These are phyloP conservation scores for Fusarium oligoseptatum DNA, from an alignment of 2,329 filamentous ascomycete genomes.

Conservation along the genomic window DNA sequence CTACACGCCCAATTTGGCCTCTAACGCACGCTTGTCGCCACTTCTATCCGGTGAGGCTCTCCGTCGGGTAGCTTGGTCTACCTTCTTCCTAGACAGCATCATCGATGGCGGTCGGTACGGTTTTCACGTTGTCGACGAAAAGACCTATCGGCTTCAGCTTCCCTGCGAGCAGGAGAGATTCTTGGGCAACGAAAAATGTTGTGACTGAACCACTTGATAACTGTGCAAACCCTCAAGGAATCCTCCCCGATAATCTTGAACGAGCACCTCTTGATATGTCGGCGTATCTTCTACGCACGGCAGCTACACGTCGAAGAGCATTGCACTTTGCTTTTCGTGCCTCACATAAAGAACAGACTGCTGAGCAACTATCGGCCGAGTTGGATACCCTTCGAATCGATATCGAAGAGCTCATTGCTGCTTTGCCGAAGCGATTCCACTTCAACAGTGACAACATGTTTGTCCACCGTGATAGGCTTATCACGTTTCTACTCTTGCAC, in stretches of 20 bases:
- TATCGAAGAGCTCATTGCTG: not conserved
- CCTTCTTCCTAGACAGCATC: slow-evolving; percentile 15
- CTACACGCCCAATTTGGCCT: not conserved
- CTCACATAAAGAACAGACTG: not conserved
- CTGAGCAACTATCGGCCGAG: not conserved
- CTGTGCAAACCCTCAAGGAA: not conserved
- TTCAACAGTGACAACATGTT: not conserved
- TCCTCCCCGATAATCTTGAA: not conserved
- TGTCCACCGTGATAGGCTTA: not conserved
- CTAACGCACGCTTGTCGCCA: not conserved
- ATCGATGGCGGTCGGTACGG: slow-evolving; percentile 16
- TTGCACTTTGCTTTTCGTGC: slow-evolving; percentile 13
- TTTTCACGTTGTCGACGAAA: slow-evolving; percentile 17
- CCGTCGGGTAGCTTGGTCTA: slow-evolving; percentile 17
- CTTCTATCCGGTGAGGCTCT: not conserved
- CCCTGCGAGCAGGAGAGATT: slow-evolving; percentile 15
- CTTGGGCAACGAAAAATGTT: not conserved
- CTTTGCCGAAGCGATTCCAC: not conserved
- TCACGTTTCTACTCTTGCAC: not conserved
- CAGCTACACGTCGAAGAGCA: slow-evolving; percentile 7
- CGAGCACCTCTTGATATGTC: slow-evolving; percentile 15
- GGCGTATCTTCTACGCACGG: slow-evolving; percentile 12
- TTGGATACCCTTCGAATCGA: not conserved
- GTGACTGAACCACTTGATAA: not conserved
- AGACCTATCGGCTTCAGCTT: slow-evolving; percentile 15